A percentile compares a stretch with the other conserved stretches of the same genome.
Conservation (phyloP, 2,329 filamentous ascomycete species). For the Zymoseptoria passerinii region DNA sequence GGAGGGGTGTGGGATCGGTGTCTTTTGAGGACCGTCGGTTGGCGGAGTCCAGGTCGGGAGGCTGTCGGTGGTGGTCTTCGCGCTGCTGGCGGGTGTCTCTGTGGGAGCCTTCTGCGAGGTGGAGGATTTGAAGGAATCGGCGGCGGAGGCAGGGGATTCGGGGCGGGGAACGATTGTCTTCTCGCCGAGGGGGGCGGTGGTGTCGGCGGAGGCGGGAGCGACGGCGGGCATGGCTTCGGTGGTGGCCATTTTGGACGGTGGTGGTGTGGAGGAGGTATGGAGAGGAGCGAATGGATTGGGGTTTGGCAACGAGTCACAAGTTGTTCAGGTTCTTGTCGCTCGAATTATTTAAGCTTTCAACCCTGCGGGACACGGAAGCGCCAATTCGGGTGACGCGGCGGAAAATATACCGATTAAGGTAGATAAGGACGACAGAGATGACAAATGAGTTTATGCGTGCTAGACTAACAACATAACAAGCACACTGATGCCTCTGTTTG, state of each 20-base stretch:
- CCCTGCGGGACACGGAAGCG: background rate
- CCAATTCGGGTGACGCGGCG: background rate
- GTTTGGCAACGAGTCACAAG: background rate
- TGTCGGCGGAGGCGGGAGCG: background rate
- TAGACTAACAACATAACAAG: no score
- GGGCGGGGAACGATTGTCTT: conserved; percentile 14
- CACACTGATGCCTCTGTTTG: no score
- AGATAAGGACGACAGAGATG: no score
- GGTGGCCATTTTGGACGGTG: background rate
- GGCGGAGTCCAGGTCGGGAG: conserved; percentile 20
- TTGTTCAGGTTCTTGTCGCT: background rate
- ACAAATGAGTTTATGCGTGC: no score
- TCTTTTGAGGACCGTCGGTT: conserved; percentile 25
- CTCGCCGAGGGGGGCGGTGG: background rate
- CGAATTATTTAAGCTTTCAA: background rate
- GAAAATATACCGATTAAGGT: background rate
- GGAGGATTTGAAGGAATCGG: conserved; percentile 20
- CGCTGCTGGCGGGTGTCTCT: conserved; percentile 19
- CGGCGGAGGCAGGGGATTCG: conserved; percentile 19
- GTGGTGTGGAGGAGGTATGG: background rate
- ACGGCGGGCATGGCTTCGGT: background rate
- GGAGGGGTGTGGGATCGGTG: conserved; percentile 25
- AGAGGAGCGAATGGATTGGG: background rate
- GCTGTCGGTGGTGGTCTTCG: conserved; percentile 16
- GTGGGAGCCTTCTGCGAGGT: conserved; percentile 16